A percentile compares a stretch with the other conserved stretches of the same genome.
These are phyloP conservation scores for Cercospora canescens DNA, from an alignment of 2,329 filamentous ascomycete species.

Conservation along the genomic window DNA sequence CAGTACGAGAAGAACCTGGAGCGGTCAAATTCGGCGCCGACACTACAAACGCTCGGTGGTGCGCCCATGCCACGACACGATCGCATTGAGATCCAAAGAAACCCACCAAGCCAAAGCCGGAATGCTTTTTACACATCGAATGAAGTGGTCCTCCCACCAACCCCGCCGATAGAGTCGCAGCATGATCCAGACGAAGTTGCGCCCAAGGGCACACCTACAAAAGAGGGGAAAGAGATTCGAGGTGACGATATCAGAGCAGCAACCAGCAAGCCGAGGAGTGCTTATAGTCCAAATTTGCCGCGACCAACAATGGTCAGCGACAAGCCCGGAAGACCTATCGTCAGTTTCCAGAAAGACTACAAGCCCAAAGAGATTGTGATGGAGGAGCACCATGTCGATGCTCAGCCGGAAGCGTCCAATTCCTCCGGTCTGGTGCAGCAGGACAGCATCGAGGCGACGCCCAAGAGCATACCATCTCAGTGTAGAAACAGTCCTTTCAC, in stretches of 20 bases:
- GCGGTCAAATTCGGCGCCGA: constrained; percentile 48
- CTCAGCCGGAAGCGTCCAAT: neutral
- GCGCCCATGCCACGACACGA: constrained; percentile 38
- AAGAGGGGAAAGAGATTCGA: constrained; percentile 43
- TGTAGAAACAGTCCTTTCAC: constrained; percentile 1
- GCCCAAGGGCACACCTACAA: constrained; percentile 47
- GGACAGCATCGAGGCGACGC: neutral
- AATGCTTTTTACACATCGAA: constrained; percentile 80
- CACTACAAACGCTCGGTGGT: constrained; percentile 30
- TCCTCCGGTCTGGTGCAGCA: constrained; percentile 2
- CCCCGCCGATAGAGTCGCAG: constrained; percentile 33
- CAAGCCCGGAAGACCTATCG: constrained; percentile 85
- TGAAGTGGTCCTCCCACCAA: constrained; percentile 40
- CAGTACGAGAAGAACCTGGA: constrained; percentile 46
- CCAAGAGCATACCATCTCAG: neutral
- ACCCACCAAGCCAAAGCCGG: constrained; percentile 78
- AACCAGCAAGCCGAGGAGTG: constrained; percentile 83
- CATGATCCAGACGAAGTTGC: constrained; percentile 43
- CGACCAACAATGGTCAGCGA: constrained; percentile 90
- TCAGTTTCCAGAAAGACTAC: constrained; percentile 91
- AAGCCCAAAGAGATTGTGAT: constrained; percentile 73
- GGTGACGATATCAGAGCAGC: constrained; percentile 84
- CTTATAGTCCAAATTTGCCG: constrained; percentile 83
- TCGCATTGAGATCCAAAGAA: constrained; percentile 75
- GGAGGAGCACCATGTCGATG: constrained; percentile 51